Evolutionary conservation across 768 basidiomycete species (phyloP), one percentile per base, ranked within the genome.

Genomic region (Favolaschia claudopus): DNA sequence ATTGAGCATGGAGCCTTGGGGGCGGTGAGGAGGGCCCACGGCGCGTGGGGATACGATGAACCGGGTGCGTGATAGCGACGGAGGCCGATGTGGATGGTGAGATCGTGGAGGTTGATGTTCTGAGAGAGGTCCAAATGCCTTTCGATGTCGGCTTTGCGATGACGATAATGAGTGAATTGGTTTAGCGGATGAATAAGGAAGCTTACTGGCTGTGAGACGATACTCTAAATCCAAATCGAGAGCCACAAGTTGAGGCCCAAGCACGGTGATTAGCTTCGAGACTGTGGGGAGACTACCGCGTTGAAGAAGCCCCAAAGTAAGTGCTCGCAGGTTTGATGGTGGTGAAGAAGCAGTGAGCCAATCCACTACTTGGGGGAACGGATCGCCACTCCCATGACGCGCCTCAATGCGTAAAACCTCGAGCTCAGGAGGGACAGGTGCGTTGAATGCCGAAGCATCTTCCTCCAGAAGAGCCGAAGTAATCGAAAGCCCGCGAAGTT

Each of bases 71-170:
- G 38, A 38, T 52, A 57, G 12, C 55, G 48, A 10, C 55, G 55
- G 12, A 62, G 55, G 32, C 55, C 39, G 31, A 62, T 1, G 25
- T 62, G 55, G 10, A 62, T 37, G 24, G 55, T 58, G 31, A 62
- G 39, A 20, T 24, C n/a, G 4, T 32, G 36, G 3, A 62, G 32
- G 32, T 43, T 19, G 1, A 46, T 29, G 46, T 51, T 56, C 22
- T 15, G 29, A 3, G 55, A 40, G 36, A 62, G 45, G 19, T 62
- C 55, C 22, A 62, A 4, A 32, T 57, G 55, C 2, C 34, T n/a
- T 7, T 10, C 20, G 36, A 62, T 44, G 8, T 53, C 43, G 9
- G 44, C 60, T n/a, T n/a, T n/a, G n/a, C n/a, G n/a, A n/a, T 57
- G 45, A 14, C 5, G n/a, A 42, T 1, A 10, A 29, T 32, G n/a